phyloP scores from a whole-genome alignment of 2,329 filamentous ascomycete species.

The Chrysoporthe austroafricana region DNA sequence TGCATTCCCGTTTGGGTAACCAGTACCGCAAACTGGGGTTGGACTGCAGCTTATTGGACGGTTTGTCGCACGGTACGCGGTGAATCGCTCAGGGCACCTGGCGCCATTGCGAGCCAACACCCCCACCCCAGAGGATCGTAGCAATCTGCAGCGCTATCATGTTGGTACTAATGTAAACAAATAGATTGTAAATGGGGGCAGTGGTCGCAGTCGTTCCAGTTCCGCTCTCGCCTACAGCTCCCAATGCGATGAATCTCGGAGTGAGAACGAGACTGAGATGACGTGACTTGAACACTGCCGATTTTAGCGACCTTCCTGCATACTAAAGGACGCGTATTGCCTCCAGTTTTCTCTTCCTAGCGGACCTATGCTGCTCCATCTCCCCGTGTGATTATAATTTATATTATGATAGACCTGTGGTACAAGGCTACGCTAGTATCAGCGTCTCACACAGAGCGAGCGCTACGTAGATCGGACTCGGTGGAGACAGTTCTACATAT shows the following conservation, averaged over 20 bases:
- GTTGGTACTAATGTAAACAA: neutral
- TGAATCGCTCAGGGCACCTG: no score
- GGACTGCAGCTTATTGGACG: neutral
- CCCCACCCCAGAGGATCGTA: no score
- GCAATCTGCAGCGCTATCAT: no score
- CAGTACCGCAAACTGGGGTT: neutral
- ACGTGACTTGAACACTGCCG: neutral
- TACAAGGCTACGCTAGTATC: no score
- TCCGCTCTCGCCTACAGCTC: no score
- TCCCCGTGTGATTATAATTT: no score
- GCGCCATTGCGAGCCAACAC: neutral
- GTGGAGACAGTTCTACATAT: no score
- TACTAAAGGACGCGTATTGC: neutral
- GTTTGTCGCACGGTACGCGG: neutral
- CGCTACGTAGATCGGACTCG: no score
- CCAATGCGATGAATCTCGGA: neutral
- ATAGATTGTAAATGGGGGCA: neutral
- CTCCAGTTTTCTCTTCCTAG: neutral
- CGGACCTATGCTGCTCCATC: no score
- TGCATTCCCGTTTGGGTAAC: slow-evolving; percentile 10
- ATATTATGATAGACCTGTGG: no score
- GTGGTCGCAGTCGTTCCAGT: neutral
- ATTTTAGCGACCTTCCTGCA: neutral
- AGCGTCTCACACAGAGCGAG: no score
- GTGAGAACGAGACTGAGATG: neutral